Conservation (phyloP, 2,329 filamentous ascomycete species). For the Sarocladium oryzae region DNA sequence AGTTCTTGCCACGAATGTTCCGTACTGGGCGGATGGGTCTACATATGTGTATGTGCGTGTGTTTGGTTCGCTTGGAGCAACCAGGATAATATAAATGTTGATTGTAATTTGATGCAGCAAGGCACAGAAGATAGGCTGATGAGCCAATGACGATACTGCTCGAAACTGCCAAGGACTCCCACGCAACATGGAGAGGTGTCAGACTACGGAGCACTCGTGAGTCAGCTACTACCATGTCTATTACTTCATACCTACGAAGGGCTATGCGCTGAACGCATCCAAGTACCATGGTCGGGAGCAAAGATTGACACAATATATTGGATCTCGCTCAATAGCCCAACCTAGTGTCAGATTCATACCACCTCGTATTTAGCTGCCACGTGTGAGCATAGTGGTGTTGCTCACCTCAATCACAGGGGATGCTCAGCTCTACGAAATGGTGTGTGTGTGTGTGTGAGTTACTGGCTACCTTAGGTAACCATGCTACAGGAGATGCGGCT, state of each 20-base stretch:
- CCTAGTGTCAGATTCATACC: not conserved
- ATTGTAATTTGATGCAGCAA: not conserved
- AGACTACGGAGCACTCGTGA: too few relatives aligned
- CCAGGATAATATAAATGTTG: not conserved
- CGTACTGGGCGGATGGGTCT: too few relatives aligned
- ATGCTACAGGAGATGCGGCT: not conserved
- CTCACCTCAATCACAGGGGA: too few relatives aligned
- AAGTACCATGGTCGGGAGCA: conserved; percentile 2
- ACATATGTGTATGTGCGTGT: too few relatives aligned
- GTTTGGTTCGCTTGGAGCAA: too few relatives aligned
- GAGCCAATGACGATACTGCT: not conserved
- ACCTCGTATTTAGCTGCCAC: not conserved
- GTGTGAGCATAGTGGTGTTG: not conserved
- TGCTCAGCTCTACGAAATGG: too few relatives aligned
- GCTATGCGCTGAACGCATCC: not conserved
- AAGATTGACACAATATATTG: conserved; percentile 2
- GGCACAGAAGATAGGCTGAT: not conserved
- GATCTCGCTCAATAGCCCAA: not conserved
- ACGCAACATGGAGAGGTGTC: not conserved
- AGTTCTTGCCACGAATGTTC: too few relatives aligned
- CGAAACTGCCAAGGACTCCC: not conserved
- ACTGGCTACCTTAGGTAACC: not conserved
- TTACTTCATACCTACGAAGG: too few relatives aligned
- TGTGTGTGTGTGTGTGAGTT: not conserved
- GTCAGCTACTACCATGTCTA: too few relatives aligned